Evolutionary conservation across 2,329 filamentous ascomycete species (phyloP).

Genomic region (Botrytis galanthina): DNA sequence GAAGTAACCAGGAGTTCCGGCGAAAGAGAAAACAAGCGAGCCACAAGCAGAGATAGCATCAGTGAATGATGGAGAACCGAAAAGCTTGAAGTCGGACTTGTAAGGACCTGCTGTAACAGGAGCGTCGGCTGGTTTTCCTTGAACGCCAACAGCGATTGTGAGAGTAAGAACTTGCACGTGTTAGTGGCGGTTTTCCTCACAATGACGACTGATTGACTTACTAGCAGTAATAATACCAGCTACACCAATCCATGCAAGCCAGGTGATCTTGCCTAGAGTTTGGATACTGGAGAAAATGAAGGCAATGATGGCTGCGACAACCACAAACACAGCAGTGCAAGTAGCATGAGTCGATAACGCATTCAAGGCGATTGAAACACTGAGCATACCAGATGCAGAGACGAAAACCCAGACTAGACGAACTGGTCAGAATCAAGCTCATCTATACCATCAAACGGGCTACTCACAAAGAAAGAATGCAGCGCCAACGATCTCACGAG

Average conservation of each 20-base stretch:
- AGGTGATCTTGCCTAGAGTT: constrained; percentile 60
- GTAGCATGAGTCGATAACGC: constrained; percentile 56
- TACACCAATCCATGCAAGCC: constrained; percentile 62
- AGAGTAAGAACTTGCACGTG: constrained; percentile 46
- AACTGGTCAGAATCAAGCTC: constrained; percentile 49
- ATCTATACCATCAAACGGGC: constrained; percentile 46
- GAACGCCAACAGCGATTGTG: constrained; percentile 53
- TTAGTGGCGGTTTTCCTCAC: neutral
- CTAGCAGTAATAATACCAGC: constrained; percentile 53
- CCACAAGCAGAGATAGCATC: constrained; percentile 56
- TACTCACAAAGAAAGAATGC: constrained; percentile 11
- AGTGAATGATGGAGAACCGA: constrained; percentile 56
- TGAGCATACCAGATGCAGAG: constrained; percentile 31
- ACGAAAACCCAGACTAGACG: constrained; percentile 30
- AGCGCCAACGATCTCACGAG: constrained; percentile 9
- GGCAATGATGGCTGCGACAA: constrained; percentile 52
- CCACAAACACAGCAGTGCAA: constrained; percentile 58
- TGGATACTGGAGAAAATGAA: constrained; percentile 52
- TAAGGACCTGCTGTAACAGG: constrained; percentile 47
- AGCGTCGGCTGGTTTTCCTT: constrained; percentile 32
- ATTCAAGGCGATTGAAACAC: constrained; percentile 45
- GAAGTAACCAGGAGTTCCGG: constrained; percentile 59
- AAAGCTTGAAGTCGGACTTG: constrained; percentile 57
- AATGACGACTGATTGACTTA: neutral
- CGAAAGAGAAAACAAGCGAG: constrained; percentile 59